phyloP scores from a whole-genome alignment of 169 alveolate genomes.

The Plasmodium sp. region DNA sequence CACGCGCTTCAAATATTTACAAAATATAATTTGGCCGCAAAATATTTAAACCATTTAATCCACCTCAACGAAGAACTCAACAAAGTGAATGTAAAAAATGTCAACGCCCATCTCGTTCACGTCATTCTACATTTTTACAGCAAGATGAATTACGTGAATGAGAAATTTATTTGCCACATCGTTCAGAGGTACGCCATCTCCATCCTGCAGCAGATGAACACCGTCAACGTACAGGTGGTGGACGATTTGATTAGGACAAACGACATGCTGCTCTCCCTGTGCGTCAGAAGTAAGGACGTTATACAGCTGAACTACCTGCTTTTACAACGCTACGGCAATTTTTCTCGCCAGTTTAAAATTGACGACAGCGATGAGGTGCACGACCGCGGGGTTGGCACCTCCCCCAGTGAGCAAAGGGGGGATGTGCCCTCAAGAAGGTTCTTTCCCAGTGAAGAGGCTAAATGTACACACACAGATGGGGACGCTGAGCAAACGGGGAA shows the following conservation, averaged over 20 bases:
- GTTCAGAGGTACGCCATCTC: background rate
- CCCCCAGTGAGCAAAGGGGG: background rate
- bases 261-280: slow-evolving; percentile 32
- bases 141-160: slow-evolving; percentile 42
- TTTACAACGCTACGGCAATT: slow-evolving; percentile 36
- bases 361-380: background rate
- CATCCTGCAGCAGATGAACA: slow-evolving; percentile 18
- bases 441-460: background rate
- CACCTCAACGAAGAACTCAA: slow-evolving; percentile 39
- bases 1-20: slow-evolving; percentile 38
- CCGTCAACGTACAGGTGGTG: background rate
- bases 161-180: slow-evolving; percentile 16
- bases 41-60: slow-evolving; percentile 26
- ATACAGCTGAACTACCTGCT: slow-evolving; percentile 28
- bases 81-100: slow-evolving; percentile 24
- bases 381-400: background rate
- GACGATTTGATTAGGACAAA: slow-evolving; percentile 31
- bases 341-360: background rate
- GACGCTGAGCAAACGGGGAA: background rate
- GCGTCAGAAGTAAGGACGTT: slow-evolving; percentile 55
- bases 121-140: slow-evolving; percentile 33
- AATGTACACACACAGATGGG: background rate
- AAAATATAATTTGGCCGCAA: slow-evolving; percentile 44
- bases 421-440: background rate
- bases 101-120: slow-evolving; percentile 24